Conservation (phyloP, 441 rosid species). For the Raphanus hybrid region DNA sequence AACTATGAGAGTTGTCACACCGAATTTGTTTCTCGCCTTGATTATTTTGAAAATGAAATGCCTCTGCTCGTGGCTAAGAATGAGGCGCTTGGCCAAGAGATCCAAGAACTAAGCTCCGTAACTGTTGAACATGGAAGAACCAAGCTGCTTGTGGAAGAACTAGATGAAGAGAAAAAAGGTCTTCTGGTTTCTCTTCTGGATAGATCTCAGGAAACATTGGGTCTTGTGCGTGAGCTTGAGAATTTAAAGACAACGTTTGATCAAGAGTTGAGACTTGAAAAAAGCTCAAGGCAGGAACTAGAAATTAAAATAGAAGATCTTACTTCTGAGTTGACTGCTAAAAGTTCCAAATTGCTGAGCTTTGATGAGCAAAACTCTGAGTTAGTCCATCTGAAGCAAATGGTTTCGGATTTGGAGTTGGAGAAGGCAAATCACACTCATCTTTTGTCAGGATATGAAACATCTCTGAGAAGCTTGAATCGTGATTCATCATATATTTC, state of each 20-base stretch:
- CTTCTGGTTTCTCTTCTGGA: constrained; percentile 56
- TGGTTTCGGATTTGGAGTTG: constrained; percentile 62
- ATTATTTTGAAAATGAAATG: constrained; percentile 61
- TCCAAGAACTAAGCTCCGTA: constrained; percentile 56
- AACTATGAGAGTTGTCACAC: constrained; percentile 51
- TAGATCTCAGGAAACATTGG: constrained; percentile 60
- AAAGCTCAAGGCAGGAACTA: constrained; percentile 56
- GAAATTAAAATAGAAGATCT: constrained; percentile 59
- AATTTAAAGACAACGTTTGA: constrained; percentile 53
- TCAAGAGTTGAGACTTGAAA: constrained; percentile 62
- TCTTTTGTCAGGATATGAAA: constrained; percentile 51
- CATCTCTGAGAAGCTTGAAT: constrained; percentile 39
- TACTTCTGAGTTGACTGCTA: constrained; percentile 63
- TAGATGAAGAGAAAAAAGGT: constrained; percentile 60
- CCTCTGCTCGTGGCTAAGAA: constrained; percentile 64
- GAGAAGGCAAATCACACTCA: constrained; percentile 59
- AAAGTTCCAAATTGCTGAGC: constrained; percentile 57
- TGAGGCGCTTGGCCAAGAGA: constrained; percentile 60
- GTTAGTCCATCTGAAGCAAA: constrained; percentile 62
- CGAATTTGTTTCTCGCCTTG: constrained; percentile 66
- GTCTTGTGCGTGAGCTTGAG: constrained; percentile 57
- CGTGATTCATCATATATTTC: constrained; percentile 44
- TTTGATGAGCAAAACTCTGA: constrained; percentile 65
- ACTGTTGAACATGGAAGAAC: constrained; percentile 61
- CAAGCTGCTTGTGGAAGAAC: constrained; percentile 63